These are phyloP conservation scores for Ampelocalamus luodianensis DNA, from an alignment of 176 grass and related monocot genomes.

Conservation along the genomic window DNA sequence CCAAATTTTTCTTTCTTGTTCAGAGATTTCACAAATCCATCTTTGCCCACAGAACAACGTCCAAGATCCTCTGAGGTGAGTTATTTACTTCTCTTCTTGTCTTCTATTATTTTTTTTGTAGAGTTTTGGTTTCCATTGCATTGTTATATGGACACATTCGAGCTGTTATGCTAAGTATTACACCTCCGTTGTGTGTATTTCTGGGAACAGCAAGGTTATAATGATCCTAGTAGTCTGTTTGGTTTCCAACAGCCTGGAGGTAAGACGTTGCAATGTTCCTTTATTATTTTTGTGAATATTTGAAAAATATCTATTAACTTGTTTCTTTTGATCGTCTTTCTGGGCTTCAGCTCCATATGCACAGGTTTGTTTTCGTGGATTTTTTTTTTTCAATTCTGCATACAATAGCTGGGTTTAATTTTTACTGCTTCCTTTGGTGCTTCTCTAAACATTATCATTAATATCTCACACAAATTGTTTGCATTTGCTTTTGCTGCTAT, in stretches of 20 bases:
- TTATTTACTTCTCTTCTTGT: conserved; percentile 8
- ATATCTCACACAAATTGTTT: conserved; percentile 30
- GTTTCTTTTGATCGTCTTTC: background rate
- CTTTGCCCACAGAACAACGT: conserved; percentile 87
- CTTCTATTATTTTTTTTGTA: conserved; percentile 18
- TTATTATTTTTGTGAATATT: conserved; percentile 5
- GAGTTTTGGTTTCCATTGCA: background rate
- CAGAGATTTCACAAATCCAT: conserved; percentile 98
- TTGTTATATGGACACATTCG: conserved; percentile 17
- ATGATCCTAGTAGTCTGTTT: conserved; percentile 70
- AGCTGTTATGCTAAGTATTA: background rate
- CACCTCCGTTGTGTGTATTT: conserved; percentile 9
- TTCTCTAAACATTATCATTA: conserved; percentile 5
- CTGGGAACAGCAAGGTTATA: conserved; percentile 65
- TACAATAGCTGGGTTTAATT: conserved; percentile 22
- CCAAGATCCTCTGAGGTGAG: conserved; percentile 67
- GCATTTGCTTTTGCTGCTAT: conserved; percentile 13
- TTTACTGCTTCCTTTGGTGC: conserved; percentile 1
- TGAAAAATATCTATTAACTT: conserved; percentile 1
- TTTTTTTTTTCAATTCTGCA: background rate
- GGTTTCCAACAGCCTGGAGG: conserved; percentile 72
- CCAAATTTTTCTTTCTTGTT: conserved; percentile 27
- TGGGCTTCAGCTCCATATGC: conserved; percentile 66
- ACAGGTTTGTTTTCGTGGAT: conserved; percentile 66
- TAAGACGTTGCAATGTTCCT: conserved; percentile 19